These are phyloP conservation scores for Pseudocercospora cruenta DNA, from an alignment of 2,329 filamentous ascomycete species.

Conservation along the genomic window DNA sequence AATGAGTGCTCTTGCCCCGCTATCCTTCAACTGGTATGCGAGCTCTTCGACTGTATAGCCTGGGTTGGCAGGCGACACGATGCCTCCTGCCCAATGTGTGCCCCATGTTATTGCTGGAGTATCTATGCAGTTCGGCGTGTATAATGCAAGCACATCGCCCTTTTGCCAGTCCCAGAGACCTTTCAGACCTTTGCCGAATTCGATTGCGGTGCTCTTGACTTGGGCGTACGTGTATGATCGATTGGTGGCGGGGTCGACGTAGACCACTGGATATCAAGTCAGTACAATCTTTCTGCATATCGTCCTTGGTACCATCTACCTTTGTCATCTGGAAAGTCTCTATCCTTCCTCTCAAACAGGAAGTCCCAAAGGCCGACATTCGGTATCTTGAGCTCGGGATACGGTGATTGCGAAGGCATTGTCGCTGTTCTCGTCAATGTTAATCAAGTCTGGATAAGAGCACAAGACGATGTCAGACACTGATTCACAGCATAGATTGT, in stretches of 20 bases:
- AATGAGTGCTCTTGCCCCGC: constrained; percentile 71
- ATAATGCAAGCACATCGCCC: constrained; percentile 80
- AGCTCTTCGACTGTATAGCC: constrained; percentile 82
- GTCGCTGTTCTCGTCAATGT: neutral
- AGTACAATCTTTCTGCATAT: neutral
- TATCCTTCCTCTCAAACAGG: constrained; percentile 71
- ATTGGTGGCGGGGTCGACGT: constrained; percentile 72
- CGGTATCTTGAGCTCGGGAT: constrained; percentile 69
- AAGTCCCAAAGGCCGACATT: constrained; percentile 76
- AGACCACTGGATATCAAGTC: constrained; percentile 62
- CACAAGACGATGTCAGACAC: neutral
- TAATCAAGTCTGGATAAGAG: neutral
- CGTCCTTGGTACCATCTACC: constrained; percentile 50
- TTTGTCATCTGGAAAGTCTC: constrained; percentile 71
- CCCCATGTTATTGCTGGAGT: constrained; percentile 78
- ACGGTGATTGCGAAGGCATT: constrained; percentile 43
- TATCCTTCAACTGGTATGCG: constrained; percentile 80
- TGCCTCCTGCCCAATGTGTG: constrained; percentile 77
- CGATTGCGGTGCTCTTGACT: constrained; percentile 65
- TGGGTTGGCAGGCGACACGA: constrained; percentile 84
- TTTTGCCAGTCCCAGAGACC: constrained; percentile 76
- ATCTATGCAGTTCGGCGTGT: constrained; percentile 84
- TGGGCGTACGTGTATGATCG: constrained; percentile 72
- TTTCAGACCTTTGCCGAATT: constrained; percentile 80
- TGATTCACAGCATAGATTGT: neutral